These are phyloP conservation scores for Annulohypoxylon moriforme DNA, from an alignment of 495 filamentous ascomycete species.

Conservation along the genomic window DNA sequence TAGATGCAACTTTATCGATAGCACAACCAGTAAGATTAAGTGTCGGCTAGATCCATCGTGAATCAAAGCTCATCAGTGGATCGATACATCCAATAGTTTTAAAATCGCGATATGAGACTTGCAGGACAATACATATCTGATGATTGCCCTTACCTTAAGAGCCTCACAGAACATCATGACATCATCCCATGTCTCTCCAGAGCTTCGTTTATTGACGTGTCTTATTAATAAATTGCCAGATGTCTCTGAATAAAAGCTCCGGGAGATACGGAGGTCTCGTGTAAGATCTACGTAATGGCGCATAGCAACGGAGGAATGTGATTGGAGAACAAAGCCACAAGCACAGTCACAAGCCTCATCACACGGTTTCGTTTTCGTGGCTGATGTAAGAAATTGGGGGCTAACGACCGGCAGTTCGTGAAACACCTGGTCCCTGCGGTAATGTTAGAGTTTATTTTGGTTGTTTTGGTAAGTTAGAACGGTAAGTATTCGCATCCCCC, in stretches of 20 bases:
- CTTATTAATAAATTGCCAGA: background rate
- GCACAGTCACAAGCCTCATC: constrained; percentile 12
- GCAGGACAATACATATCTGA: background rate
- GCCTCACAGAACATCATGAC: constrained; percentile 3
- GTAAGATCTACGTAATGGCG: constrained; percentile 24
- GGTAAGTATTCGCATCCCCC: too few relatives aligned
- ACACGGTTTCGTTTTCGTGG: constrained; percentile 11
- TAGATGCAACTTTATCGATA: background rate
- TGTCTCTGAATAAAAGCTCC: constrained; percentile 12
- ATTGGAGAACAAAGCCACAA: constrained; percentile 32
- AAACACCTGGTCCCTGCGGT: constrained; percentile 40
- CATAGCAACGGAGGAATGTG: constrained; percentile 5
- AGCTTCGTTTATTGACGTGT: background rate
- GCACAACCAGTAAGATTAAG: background rate
- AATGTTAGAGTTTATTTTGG: constrained; percentile 26
- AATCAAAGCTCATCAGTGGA: background rate
- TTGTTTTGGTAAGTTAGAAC: constrained; percentile 11
- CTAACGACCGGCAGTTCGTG: constrained; percentile 39
- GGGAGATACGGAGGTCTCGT: constrained; percentile 12
- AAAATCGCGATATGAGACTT: constrained; percentile 20
- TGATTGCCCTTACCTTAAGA: constrained; percentile 4
- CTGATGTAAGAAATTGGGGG: constrained; percentile 6
- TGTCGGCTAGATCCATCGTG: background rate
- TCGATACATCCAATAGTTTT: constrained; percentile 3
- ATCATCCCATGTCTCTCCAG: background rate